phyloP scores from a whole-genome alignment of 2,329 filamentous ascomycete genomes.

The Cephalotrichum gorgonifer region DNA sequence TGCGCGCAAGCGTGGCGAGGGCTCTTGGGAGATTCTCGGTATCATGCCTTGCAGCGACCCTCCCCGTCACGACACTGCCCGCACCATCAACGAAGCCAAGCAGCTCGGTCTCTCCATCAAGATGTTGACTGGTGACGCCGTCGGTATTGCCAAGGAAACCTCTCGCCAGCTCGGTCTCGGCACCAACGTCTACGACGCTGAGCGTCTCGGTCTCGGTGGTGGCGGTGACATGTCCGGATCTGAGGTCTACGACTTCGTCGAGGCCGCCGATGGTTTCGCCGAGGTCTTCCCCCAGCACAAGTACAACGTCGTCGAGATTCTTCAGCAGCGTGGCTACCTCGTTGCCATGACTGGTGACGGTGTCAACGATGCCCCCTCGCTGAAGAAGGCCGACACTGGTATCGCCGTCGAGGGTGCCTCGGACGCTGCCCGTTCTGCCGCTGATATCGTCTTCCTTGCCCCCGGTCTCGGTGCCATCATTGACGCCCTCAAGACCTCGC shows the following conservation, averaged over 20 bases:
- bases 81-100: conserved; percentile 86
- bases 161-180: conserved; percentile 85
- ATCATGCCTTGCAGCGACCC: conserved; percentile 94
- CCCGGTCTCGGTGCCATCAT: conserved; percentile 88
- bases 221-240: conserved; percentile 90
- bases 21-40: conserved; percentile 81
- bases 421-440: conserved; percentile 80
- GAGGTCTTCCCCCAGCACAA: conserved; percentile 95
- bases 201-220: conserved; percentile 80
- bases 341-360: conserved; percentile 95
- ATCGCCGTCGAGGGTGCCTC: conserved; percentile 90
- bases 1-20: conserved; percentile 75
- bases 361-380: conserved; percentile 85
- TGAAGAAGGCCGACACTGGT: conserved; percentile 94
- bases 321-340: conserved; percentile 86
- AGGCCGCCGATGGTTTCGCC: conserved; percentile 89
- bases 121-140: conserved; percentile 92
- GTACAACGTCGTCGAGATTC: conserved; percentile 87
- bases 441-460: conserved; percentile 89
- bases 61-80: conserved; percentile 80
- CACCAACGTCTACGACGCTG: conserved; percentile 89
- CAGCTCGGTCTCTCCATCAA: conserved; percentile 81
- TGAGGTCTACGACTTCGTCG: conserved; percentile 90
- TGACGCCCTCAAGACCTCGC: conserved; percentile 83
- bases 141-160: conserved; percentile 86